Evolutionary conservation across 345 rosid species (phyloP).

Genomic region (Nasturtium officinale): DNA sequence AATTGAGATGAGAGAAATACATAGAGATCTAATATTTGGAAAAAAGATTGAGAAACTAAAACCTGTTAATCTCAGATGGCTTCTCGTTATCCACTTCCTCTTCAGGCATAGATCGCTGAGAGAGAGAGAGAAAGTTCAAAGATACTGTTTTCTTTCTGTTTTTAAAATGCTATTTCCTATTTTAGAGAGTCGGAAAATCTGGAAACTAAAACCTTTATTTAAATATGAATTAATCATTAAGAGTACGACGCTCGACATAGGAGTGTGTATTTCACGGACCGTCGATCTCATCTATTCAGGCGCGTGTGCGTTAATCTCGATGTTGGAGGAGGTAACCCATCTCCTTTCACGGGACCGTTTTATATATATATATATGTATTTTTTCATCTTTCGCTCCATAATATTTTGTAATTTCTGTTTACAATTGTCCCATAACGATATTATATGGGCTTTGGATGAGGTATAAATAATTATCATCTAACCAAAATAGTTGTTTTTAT

Average conservation of each 20-base stretch:
- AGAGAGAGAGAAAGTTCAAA: background rate
- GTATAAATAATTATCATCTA: no score
- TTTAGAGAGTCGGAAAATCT: slow-evolving; percentile 30
- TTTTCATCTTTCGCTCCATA: slow-evolving; percentile 29
- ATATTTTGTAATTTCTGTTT: slow-evolving; percentile 11
- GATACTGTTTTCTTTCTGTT: slow-evolving; percentile 14
- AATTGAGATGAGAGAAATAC: background rate
- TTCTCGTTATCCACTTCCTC: slow-evolving; percentile 39
- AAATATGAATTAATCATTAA: background rate
- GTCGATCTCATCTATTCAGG: background rate
- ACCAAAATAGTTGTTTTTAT: no score
- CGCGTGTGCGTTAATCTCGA: background rate
- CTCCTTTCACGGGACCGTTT: slow-evolving; percentile 24
- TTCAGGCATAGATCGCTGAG: slow-evolving; percentile 42
- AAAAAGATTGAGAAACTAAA: slow-evolving; percentile 12
- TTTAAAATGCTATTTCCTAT: slow-evolving; percentile 22
- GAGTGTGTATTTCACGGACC: slow-evolving; percentile 7
- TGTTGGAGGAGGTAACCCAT: slow-evolving; percentile 34
- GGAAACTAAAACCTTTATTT: slow-evolving; percentile 18
- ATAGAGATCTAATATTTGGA: slow-evolving; percentile 6
- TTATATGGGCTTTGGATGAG: background rate
- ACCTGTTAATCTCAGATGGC: slow-evolving; percentile 34
- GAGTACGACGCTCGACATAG: background rate
- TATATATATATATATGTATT: no score
- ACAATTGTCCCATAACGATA: slow-evolving; percentile 23